Evolutionary conservation across 805 yeast genomes (phyloP), one percentile per base, ranked within the genome.

Genomic region (Ogataea siamensis): DNA sequence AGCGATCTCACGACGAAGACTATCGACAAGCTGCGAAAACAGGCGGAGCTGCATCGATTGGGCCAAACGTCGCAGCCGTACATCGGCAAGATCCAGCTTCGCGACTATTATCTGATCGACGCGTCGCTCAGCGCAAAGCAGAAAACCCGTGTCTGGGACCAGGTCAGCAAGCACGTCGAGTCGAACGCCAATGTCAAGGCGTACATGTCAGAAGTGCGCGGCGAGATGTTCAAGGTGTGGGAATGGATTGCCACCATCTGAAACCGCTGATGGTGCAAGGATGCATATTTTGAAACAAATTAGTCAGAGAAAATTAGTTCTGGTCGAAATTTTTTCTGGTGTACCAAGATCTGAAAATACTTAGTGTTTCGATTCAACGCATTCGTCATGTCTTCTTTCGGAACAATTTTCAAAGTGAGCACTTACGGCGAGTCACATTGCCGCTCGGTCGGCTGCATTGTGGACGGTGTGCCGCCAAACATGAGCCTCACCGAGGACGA

Each of bases 371-470:
- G 19, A 32, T 28, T 17, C n/a, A n/a, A n/a, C n/a, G n/a, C 14
- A 25, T 3, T 7, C 38, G 20, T 32, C n/a, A 83, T 83, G 93
- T 83, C 89, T 30, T 71, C 87, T 6, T 84, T 83, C 56, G 93
- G 93, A 40, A 68, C 70, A 8, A 46, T 71, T 33, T 75, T 74
- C 58, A 62, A 67, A 44, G 98, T 91, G 50, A 91, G 98, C 47
- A 91, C 99, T 20, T 91, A 88, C 71, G 99, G 99, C 50, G 99
- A 93, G 63, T 87, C 96, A 7, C 99, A 93, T 69, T 93, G 99
- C 70, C 84, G 80, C 55, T 86, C 96, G 7, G 99, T 93, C 28
- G 99, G 99, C 21, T 93, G 98, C 67, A 93, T 93, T 45, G 96
- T 93, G 26, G 99, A 93, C 53, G 99, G 99, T 42, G 93, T 88